Evolutionary conservation across 2,329 filamentous ascomycete genomes (phyloP), one percentile per base, ranked within the genome.

Genomic region (Leptosphaerulina australis): DNA sequence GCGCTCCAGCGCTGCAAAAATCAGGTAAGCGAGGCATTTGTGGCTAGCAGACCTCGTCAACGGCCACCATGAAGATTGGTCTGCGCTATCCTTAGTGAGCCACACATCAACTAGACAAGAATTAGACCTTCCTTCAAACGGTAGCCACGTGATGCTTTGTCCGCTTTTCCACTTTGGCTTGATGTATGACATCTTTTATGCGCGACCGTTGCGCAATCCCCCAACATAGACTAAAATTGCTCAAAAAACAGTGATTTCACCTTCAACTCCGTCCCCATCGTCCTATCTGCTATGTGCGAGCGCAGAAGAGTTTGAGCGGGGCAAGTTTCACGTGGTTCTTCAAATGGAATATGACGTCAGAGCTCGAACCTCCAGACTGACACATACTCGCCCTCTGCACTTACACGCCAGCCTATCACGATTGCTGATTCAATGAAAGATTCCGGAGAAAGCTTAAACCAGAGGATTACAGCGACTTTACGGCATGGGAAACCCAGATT

Each of bases 401-500:
- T n/a, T 15, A 24, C 31, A 36, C 33, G 28, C 22, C 36, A 33
- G 38, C 45, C 25, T 26, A 21, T 41, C 36, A 46, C 37, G 18
- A 25, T 20, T n/a, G n/a, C n/a, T n/a, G 3, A 9, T 10, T 3
- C 11, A 21, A 18, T 20, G 5, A 21, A 15, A 14, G 12, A 25
- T 17, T 43, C 28, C 24, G 35, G 30, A 44, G 35, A 58, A 46
- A 39, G 28, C 14, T 41, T 15, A n/a, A 28, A 43, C 29, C 22
- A 17, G 48, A 17, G 36, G 48, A 21, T 18, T 17, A 15, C 11
- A 17, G 15, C 45, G 14, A 59, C 59, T 63, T 46, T 48, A 63
- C 59, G 66, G 60, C 64, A 67, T 63, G 53, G 50, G 25, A 28
- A 56, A 60, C 66, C 55, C 60, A 50, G 55, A 63, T 56, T 47